These are phyloP conservation scores for Lyophyllum shimeji DNA, from an alignment of 768 basidiomycete genomes.

Conservation along the genomic window DNA sequence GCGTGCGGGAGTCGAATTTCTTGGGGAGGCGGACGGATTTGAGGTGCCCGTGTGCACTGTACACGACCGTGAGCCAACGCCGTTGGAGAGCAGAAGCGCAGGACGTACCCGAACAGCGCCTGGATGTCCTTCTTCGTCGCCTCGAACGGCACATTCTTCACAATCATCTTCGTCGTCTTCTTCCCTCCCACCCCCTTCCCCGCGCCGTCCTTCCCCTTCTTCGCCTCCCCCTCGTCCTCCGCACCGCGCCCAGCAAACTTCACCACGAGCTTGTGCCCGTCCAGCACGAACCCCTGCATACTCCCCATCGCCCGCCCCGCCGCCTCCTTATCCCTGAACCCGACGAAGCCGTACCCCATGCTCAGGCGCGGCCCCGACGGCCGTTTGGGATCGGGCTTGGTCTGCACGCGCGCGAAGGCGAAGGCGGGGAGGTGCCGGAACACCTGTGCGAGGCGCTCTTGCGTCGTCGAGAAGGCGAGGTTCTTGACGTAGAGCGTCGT, in stretches of 20 bases:
- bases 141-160: constrained; percentile 99
- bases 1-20: constrained; percentile 83
- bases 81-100: background rate
- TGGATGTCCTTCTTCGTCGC: constrained; percentile 90
- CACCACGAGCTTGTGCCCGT: constrained; percentile 82
- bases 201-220: too few relatives aligned
- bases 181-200: constrained; percentile 31
- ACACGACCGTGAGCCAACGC: background rate
- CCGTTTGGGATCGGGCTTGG: constrained; percentile 82
- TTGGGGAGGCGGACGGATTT: constrained; percentile 93
- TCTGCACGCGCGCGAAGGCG: constrained; percentile 87
- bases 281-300: constrained; percentile 80
- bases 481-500: constrained; percentile 95
- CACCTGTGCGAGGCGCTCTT: constrained; percentile 64
- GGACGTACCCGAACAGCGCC: constrained; percentile 80
- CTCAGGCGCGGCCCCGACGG: constrained; percentile 61
- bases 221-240: constrained; percentile 38
- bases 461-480: constrained; percentile 87
- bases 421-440: constrained; percentile 80
- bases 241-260: constrained; percentile 87
- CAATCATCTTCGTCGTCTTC: constrained; percentile 88
- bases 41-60: constrained; percentile 84
- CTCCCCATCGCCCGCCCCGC: constrained; percentile 76
- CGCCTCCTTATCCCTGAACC: constrained; percentile 74
- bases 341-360: constrained; percentile 97